Conservation (phyloP, 257 asterid species). For the Parsonsia alboflavescens region DNA sequence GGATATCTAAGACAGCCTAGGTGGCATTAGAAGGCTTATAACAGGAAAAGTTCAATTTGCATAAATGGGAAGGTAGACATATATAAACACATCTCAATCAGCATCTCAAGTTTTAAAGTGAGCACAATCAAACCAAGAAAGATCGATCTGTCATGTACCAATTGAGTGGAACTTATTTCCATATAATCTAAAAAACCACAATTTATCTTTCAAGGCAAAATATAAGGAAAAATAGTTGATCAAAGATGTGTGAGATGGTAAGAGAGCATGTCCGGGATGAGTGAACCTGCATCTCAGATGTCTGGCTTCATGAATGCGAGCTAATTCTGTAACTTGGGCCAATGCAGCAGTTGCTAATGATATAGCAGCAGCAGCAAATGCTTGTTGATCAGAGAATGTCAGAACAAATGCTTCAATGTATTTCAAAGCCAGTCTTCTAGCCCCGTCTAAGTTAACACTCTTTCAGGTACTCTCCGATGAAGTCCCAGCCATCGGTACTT, state of each 20-base stretch:
- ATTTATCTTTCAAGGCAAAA: too few species aligned
- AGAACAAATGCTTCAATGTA: too few species aligned
- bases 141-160: not conserved
- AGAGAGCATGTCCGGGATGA: slow-evolving; percentile 5
- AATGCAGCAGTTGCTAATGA: slow-evolving; percentile 64
- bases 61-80: too few species aligned
- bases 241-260: not conserved
- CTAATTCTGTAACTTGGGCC: slow-evolving; percentile 70
- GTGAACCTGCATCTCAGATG: slow-evolving; percentile 88
- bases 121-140: not conserved
- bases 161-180: not conserved
- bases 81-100: not conserved
- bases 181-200: not conserved
- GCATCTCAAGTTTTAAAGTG: not conserved
- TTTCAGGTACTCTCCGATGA: slow-evolving; percentile 56
- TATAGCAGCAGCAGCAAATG: slow-evolving; percentile 66
- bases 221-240: not conserved
- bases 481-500: slow-evolving; percentile 47
- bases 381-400: too few species aligned
- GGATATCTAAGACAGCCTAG: too few species aligned
- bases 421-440: slow-evolving; percentile 66
- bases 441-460: slow-evolving; percentile 52
- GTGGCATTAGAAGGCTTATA: too few species aligned
- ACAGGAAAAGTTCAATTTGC: too few species aligned
- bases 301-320: too few species aligned